Base-by-base conservation (phyloP, 225 moss, liverwort and hornwort species). In the Marchantia polymorpha region DNA sequence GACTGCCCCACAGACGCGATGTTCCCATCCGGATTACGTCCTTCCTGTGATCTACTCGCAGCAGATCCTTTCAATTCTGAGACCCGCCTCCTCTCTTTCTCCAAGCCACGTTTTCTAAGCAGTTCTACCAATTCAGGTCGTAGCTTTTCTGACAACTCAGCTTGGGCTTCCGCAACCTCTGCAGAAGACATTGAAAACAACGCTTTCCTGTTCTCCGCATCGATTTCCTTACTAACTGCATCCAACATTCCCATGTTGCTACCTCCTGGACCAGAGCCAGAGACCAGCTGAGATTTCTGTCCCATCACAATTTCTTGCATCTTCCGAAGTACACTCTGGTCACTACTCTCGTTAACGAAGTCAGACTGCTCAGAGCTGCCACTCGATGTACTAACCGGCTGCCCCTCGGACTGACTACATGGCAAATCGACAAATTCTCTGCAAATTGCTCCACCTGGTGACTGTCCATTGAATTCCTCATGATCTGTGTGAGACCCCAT, bases 101-200 rank as follows among this genome's bases (percentile, higher is more conserved):
- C 93, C 47, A 89, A 82, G 16, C 90, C 91, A 78, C 93, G 88
- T 73, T 68, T 83, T 83, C 88, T 92, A 58, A 99, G 82, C 83
- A 90, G 80, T 73, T 95, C 92, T 69, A 99, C 60, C 66, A 91
- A 86, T 69, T 87, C 93, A 47, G 95, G 95, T 64, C 87, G 86
- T 70, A 95, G 63, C 58, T 86, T 89, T 76, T 75, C 81, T 83
- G 78, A 84, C 27, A 99, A 78, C 84, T 95, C 93, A 72, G 82
- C 77, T 82, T 92, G 99, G 59, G 99, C 99, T 79, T 92, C 89
- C 53, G 87, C 92, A 69, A 99, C 85, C 72, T 95, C 92, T 51
- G 87, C 67, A 70, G 90, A 78, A 49, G 93, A 90, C 99, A 99
- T 99, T 64, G 89, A 84, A 56, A 89, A 87, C 81, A 99, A 75